Conservation (phyloP, 768 basidiomycete species). For the Lactifluus hygrophoroides region DNA sequence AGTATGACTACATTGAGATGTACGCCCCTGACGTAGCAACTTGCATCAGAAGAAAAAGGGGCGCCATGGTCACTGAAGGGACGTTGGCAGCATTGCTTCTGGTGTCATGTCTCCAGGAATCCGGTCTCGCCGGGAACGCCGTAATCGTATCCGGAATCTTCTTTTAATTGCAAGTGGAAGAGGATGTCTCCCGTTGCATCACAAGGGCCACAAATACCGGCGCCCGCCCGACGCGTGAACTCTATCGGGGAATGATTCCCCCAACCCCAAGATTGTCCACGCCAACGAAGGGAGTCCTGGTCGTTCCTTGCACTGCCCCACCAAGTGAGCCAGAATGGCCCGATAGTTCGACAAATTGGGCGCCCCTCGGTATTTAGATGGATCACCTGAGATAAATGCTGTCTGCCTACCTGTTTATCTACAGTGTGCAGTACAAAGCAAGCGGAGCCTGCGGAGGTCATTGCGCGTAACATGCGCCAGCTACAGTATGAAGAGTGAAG, state of each 20-base stretch:
- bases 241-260: neutral
- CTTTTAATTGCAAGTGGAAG: neutral
- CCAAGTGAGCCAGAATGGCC: neutral
- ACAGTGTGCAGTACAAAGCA: neutral
- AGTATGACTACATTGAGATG: neutral
- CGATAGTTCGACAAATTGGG: neutral
- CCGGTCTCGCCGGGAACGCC: neutral
- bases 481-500: no score
- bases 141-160: neutral
- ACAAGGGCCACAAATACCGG: neutral
- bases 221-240: neutral
- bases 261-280: neutral
- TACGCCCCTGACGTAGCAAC: constrained; percentile 4
- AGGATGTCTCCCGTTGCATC: neutral
- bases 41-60: constrained; percentile 9
- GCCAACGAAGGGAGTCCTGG: neutral
- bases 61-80: neutral
- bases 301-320: neutral
- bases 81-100: neutral
- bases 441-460: no score
- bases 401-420: neutral
- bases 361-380: neutral
- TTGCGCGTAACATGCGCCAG: no score
- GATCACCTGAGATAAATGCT: neutral
- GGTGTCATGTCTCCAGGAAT: neutral